Evolutionary conservation across 108 stramenopile species (phyloP).

Genomic region (Nitzschia sp.): DNA sequence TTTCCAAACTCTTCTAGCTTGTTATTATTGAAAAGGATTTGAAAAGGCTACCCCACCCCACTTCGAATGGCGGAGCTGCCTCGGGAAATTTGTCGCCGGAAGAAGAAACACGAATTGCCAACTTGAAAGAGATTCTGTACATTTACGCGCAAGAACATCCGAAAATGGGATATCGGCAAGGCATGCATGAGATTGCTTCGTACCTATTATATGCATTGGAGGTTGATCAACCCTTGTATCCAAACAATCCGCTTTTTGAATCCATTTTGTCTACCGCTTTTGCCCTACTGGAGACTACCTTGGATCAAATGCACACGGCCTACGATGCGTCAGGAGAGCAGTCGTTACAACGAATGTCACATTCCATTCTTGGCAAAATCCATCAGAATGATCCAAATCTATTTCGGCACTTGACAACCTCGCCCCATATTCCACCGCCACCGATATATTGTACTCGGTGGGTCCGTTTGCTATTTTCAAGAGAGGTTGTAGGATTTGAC

Average conservation of each 20-base stretch:
- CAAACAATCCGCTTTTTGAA: slow-evolving; percentile 44
- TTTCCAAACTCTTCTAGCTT: slow-evolving; percentile 21
- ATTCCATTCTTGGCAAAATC: slow-evolving; percentile 59
- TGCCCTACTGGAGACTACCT: slow-evolving; percentile 55
- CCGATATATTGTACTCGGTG: slow-evolving; percentile 70
- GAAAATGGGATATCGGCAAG: slow-evolving; percentile 80
- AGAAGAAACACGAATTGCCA: slow-evolving; percentile 25
- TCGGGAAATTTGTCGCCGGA: slow-evolving; percentile 41
- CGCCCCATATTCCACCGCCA: slow-evolving; percentile 43
- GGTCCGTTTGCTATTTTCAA: slow-evolving; percentile 78
- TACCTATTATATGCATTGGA: slow-evolving; percentile 70
- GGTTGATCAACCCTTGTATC: slow-evolving; percentile 47
- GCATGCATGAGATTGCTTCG: slow-evolving; percentile 86
- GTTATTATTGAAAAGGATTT: slow-evolving; percentile 86
- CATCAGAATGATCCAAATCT: slow-evolving; percentile 56
- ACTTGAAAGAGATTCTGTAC: slow-evolving; percentile 42
- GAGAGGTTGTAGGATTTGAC: slow-evolving; percentile 55
- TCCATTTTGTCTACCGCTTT: slow-evolving; percentile 42
- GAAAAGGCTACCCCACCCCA: slow-evolving; percentile 67
- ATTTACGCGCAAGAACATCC: slow-evolving; percentile 56
- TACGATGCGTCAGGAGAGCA: slow-evolving; percentile 63
- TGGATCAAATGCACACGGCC: slow-evolving; percentile 56
- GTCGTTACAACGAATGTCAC: slow-evolving; percentile 48
- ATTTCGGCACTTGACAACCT: slow-evolving; percentile 39
- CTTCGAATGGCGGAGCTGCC: slow-evolving; percentile 62